Percentiles rank a stretch among this genome's conserved stretches.
These are phyloP conservation scores for Agrocybe praecox DNA, from an alignment of 768 basidiomycete species.

Conservation along the genomic window DNA sequence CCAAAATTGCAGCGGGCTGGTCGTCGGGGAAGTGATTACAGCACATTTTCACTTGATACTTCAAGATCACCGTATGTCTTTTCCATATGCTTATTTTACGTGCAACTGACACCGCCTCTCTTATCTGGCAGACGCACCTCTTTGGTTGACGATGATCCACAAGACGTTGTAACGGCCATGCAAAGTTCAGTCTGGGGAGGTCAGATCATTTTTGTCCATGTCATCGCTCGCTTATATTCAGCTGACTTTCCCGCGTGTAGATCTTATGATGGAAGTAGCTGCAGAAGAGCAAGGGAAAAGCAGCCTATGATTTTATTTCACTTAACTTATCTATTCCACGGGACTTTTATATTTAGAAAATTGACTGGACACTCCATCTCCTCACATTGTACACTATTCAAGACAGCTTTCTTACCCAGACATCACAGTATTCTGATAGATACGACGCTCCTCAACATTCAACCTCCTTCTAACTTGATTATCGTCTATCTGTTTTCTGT, in stretches of 20 bases:
- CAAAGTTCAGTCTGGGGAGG: slow-evolving; percentile 76
- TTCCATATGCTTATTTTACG: not conserved
- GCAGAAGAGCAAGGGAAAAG: slow-evolving; percentile 20
- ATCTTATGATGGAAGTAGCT: slow-evolving; percentile 24
- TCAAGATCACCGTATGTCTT: slow-evolving; percentile 48
- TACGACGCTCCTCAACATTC: not conserved
- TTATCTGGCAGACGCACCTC: slow-evolving; percentile 33
- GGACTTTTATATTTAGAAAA: slow-evolving; percentile 5
- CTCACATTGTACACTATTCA: slow-evolving; percentile 16
- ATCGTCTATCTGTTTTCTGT: not conserved
- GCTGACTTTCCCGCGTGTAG: slow-evolving; percentile 7
- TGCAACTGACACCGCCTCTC: slow-evolving; percentile 8
- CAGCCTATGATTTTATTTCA: slow-evolving; percentile 10
- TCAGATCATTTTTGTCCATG: slow-evolving; percentile 23
- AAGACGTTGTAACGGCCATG: slow-evolving; percentile 58
- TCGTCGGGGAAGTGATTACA: slow-evolving; percentile 59
- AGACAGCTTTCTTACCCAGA: slow-evolving; percentile 1
- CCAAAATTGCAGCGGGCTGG: slow-evolving; percentile 56
- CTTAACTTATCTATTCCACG: slow-evolving; percentile 9
- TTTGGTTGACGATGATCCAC: slow-evolving; percentile 45
- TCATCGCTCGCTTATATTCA: not conserved
- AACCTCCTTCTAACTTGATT: slow-evolving; percentile 6
- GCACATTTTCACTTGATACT: slow-evolving; percentile 58
- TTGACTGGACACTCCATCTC: slow-evolving; percentile 5
- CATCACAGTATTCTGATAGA: not conserved